Evolutionary conservation across 306 rosid genomes (phyloP), one percentile per base, ranked within the genome.

Genomic region (Dalbergia cultrata): DNA sequence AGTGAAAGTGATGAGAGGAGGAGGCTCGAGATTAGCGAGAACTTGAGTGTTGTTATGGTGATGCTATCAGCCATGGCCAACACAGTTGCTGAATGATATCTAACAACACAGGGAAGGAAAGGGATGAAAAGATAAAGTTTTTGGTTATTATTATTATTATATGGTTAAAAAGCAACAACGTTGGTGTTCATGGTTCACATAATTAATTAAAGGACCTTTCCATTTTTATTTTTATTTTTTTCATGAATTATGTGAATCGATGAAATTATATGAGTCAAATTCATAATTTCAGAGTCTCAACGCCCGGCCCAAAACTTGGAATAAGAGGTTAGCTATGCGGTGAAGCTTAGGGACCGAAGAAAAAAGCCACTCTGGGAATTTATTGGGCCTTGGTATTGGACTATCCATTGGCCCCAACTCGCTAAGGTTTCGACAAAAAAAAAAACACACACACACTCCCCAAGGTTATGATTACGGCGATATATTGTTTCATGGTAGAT

Each of bases 371-470:
- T 54, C 4, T 16, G n/a, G 22, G 60, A n/a, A n/a, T n/a, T 54
- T 13, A 54, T 54, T 54, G 60, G 60, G 60, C n/a, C n/a, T 54
- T 54, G 10, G 60, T 54, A 54, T 54, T 54, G 60, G 60, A n/a
- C 60, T n/a, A 16, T n/a, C n/a, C 3, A 8, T 54, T 47, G 53
- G 16, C 0, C 3, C 53, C 53, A 47, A 54, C 4, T 54, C n/a
- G 12, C 2, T 3, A 26, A 26, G 31, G 31, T 21, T 21, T 21
- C 22, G 22, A 21, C 22, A 0, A 21, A 21, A 1, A 21, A 21
- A 21, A 21, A 21, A 21, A 21, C n/a, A n/a, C n/a, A n/a, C n/a
- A n/a, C n/a, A 22, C 1, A 22, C 26, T 22, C 26, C 26, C 26
- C 60, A 54, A 54, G 21, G 22, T n/a, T 17, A 1, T 16, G 60